These are phyloP conservation scores for Cinnamomum chago DNA, from an alignment of 164 flowering plant species.

Conservation along the genomic window DNA sequence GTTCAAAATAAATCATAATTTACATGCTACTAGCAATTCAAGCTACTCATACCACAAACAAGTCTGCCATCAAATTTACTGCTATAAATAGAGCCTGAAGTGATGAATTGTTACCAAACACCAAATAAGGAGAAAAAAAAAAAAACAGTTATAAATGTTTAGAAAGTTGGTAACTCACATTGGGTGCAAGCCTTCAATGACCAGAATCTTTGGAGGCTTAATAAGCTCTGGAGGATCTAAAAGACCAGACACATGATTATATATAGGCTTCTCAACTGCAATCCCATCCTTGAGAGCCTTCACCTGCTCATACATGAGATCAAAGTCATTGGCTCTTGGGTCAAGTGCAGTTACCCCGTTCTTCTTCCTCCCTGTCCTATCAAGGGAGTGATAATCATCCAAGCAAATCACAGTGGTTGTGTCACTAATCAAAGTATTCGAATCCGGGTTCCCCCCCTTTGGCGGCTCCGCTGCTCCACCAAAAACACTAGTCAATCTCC, in stretches of 20 bases:
- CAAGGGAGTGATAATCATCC: constrained; percentile 94
- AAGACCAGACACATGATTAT: constrained; percentile 88
- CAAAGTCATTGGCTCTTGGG: constrained; percentile 92
- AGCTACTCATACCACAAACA: background rate
- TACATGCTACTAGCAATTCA: background rate
- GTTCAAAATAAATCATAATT: background rate
- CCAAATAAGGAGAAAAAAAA: background rate
- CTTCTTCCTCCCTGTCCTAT: constrained; percentile 84
- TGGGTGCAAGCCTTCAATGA: constrained; percentile 95
- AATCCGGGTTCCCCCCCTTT: constrained; percentile 93
- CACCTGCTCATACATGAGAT: constrained; percentile 95
- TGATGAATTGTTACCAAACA: background rate
- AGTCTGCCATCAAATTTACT: background rate
- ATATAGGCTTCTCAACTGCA: constrained; percentile 86
- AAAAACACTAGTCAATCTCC: constrained; percentile 90
- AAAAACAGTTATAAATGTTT: background rate
- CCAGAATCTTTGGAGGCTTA: constrained; percentile 88
- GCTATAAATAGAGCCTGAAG: background rate
- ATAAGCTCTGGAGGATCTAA: constrained; percentile 91
- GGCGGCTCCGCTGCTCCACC: constrained; percentile 99
- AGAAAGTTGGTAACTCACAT: constrained; percentile 54
- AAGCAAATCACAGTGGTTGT: constrained; percentile 93
- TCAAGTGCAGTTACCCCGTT: constrained; percentile 96
- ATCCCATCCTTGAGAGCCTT: constrained; percentile 76
- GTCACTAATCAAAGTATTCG: constrained; percentile 92